These are phyloP conservation scores for Mrakia gelida DNA, from an alignment of 768 basidiomycete species.

Conservation along the genomic window DNA sequence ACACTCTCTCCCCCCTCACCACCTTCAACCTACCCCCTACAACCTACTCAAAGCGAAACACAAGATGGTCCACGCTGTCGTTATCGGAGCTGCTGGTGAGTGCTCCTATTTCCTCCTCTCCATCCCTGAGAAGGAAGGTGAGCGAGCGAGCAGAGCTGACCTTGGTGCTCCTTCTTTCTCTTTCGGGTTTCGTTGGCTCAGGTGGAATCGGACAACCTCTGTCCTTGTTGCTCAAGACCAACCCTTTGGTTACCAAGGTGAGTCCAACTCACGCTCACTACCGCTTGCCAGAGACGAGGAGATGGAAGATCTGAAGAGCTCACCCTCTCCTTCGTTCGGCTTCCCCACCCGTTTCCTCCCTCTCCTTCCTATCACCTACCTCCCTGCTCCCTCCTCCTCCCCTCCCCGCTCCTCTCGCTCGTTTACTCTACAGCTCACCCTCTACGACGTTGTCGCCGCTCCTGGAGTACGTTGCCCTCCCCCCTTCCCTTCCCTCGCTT, in stretches of 20 bases:
- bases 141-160: neutral
- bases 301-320: neutral
- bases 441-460: conserved; percentile 93
- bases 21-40: neutral
- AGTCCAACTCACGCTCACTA: too few species aligned
- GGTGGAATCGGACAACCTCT: conserved; percentile 95
- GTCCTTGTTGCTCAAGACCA: conserved; percentile 85
- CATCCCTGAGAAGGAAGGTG: neutral
- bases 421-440: conserved; percentile 52
- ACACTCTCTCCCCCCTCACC: neutral
- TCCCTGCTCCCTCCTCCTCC: neutral
- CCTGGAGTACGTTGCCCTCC: conserved; percentile 61
- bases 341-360: conserved; percentile 8
- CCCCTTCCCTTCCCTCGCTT: neutral
- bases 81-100: conserved; percentile 33
- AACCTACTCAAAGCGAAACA: neutral
- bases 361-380: conserved; percentile 18
- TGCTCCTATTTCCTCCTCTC: neutral
- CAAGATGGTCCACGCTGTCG: conserved; percentile 33
- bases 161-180: neutral
- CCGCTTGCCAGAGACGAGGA: neutral
- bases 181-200: conserved; percentile 26
- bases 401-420: too few species aligned
- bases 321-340: neutral
- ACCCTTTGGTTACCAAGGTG: conserved; percentile 71